Conservation (phyloP, 305 asterid genomes). For the Fraxinus latifolia region DNA sequence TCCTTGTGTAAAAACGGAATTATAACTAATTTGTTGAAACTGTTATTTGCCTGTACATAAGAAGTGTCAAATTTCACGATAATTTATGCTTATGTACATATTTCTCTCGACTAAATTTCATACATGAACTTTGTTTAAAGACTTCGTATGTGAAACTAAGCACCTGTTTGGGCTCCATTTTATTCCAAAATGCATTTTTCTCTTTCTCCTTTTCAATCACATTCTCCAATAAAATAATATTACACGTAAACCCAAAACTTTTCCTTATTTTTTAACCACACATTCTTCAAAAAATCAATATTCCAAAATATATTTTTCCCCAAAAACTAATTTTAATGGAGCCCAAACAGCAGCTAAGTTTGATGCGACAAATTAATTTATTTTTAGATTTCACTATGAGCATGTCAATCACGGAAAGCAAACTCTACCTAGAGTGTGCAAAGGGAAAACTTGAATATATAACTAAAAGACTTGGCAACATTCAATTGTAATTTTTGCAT, state of each 20-base stretch:
- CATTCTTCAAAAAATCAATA: too few relatives aligned
- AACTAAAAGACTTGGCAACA: not conserved
- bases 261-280: too few relatives aligned
- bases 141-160: not conserved
- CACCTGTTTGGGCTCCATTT: too few relatives aligned
- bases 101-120: not conserved
- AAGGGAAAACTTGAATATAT: not conserved
- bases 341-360: too few relatives aligned
- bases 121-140: not conserved
- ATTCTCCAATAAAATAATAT: too few relatives aligned
- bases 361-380: not conserved
- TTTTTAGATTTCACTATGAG: not conserved
- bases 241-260: too few relatives aligned
- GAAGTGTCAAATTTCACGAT: not conserved
- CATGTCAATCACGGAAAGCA: not conserved
- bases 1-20: not conserved
- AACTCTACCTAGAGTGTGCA: not conserved
- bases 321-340: too few relatives aligned
- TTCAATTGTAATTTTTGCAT: slow-evolving; percentile 1
- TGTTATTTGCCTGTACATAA: not conserved
- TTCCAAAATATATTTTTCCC: too few relatives aligned
- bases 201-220: too few relatives aligned
- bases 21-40: not conserved
- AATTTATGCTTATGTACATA: not conserved
- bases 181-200: too few relatives aligned